These are phyloP conservation scores for Sphaerostilbella broomeana DNA, from an alignment of 2,329 filamentous ascomycete genomes.

Conservation along the genomic window DNA sequence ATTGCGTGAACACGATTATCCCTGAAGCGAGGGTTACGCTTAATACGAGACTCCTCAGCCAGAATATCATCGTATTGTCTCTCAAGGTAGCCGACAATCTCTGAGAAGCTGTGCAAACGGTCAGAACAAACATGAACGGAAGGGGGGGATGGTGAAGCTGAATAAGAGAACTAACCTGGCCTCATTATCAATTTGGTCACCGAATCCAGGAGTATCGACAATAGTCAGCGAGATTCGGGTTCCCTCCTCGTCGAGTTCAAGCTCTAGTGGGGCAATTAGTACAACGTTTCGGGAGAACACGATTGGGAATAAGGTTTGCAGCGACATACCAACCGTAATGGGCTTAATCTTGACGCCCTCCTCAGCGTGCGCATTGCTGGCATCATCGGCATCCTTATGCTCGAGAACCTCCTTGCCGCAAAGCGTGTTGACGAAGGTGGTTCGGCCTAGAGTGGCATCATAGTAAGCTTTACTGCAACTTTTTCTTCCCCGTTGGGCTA, in stretches of 20 bases:
- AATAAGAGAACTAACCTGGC: slow-evolving; percentile 69
- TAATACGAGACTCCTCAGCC: slow-evolving; percentile 98
- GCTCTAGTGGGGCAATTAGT: slow-evolving; percentile 47
- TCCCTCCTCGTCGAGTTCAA: slow-evolving; percentile 96
- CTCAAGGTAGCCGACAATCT: slow-evolving; percentile 97
- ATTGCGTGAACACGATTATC: slow-evolving; percentile 98
- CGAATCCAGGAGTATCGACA: slow-evolving; percentile 96
- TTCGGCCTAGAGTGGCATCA: slow-evolving; percentile 62
- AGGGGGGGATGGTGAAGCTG: not conserved
- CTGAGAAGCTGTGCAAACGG: slow-evolving; percentile 64
- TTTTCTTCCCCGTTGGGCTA: no score
- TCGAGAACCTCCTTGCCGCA: slow-evolving; percentile 89
- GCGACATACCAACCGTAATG: slow-evolving; percentile 75
- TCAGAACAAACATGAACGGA: not conserved
- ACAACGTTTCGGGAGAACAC: not conserved
- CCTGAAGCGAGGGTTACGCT: slow-evolving; percentile 99
- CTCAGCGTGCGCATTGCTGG: slow-evolving; percentile 80
- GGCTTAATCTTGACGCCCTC: slow-evolving; percentile 98
- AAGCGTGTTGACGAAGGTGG: slow-evolving; percentile 98
- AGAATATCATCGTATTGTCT: slow-evolving; percentile 99
- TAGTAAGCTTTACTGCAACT: slow-evolving; percentile 22
- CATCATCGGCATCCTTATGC: slow-evolving; percentile 90
- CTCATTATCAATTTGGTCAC: slow-evolving; percentile 99
- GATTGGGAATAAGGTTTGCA: not conserved
- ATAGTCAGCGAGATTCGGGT: slow-evolving; percentile 97